These are phyloP conservation scores for Blastobotrys niveus DNA, from an alignment of 1,139 yeast species.

Conservation along the genomic window DNA sequence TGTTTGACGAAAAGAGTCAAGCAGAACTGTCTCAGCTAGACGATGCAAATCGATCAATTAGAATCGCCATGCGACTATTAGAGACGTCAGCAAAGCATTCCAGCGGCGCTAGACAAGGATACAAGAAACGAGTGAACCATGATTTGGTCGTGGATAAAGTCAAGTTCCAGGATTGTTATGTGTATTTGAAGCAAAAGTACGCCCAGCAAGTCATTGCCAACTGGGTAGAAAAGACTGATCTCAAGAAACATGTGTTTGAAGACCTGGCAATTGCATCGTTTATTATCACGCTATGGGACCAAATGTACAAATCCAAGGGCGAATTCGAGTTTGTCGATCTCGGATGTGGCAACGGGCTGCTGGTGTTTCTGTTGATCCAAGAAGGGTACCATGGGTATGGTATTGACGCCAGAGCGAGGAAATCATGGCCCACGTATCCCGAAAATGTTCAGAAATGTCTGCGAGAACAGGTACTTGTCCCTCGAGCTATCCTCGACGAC, in stretches of 20 bases:
- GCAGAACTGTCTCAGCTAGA: conserved; percentile 15
- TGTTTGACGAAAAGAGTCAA: conserved; percentile 38
- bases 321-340: conserved; percentile 74
- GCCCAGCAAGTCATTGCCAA: conserved; percentile 68
- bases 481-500: conserved; percentile 60
- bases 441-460: conserved; percentile 50
- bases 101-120: conserved; percentile 74
- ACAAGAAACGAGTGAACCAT: conserved; percentile 81
- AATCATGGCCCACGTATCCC: conserved; percentile 80
- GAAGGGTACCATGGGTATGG: conserved; percentile 86
- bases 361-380: conserved; percentile 64
- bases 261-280: conserved; percentile 96
- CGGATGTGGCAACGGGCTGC: conserved; percentile 93
- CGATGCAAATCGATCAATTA: conserved; percentile 54
- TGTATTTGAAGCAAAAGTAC: conserved; percentile 73
- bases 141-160: conserved; percentile 81
- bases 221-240: conserved; percentile 94
- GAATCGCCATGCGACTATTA: conserved; percentile 75
- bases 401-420: conserved; percentile 82
- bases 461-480: conserved; percentile 74
- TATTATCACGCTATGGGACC: conserved; percentile 78
- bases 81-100: conserved; percentile 83
- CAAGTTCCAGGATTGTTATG: conserved; percentile 76
- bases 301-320: conserved; percentile 45
- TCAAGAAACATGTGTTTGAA: conserved; percentile 92